A percentile compares a stretch with the other conserved stretches of the same genome.
Conservation (phyloP, 202 grass and related monocot species). For the Digitaria exilis region DNA sequence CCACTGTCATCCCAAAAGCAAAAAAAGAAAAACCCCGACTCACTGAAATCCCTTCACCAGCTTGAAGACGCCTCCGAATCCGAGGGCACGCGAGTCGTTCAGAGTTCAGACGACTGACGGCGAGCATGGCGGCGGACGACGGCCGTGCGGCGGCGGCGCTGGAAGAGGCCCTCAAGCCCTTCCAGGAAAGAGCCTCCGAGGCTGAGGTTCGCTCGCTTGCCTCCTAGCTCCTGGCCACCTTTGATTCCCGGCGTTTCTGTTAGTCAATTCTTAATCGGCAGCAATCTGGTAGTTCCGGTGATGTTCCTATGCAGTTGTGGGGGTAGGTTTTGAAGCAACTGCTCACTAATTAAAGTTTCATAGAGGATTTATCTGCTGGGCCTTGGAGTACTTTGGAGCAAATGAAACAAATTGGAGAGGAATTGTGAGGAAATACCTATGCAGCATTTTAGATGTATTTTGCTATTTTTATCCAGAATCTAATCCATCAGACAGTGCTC, state of each 20-base stretch:
- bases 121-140: constrained; percentile 53
- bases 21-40: too few species aligned
- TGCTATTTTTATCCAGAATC: background rate
- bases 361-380: background rate
- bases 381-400: background rate
- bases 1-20: too few species aligned
- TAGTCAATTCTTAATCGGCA: background rate
- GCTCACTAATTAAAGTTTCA: background rate
- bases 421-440: background rate
- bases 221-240: background rate
- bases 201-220: constrained; percentile 51
- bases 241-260: background rate
- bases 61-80: background rate
- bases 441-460: background rate
- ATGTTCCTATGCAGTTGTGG: background rate
- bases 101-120: constrained; percentile 21
- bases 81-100: background rate
- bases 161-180: constrained; percentile 50
- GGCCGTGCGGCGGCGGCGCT: background rate
- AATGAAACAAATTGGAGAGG: background rate
- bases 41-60: background rate
- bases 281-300: background rate
- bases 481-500: background rate
- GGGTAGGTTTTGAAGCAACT: background rate
- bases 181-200: constrained; percentile 56